Evolutionary conservation across 768 basidiomycete species (phyloP), one percentile per base, ranked within the genome.

Genomic region (Amanita subjunquillea): DNA sequence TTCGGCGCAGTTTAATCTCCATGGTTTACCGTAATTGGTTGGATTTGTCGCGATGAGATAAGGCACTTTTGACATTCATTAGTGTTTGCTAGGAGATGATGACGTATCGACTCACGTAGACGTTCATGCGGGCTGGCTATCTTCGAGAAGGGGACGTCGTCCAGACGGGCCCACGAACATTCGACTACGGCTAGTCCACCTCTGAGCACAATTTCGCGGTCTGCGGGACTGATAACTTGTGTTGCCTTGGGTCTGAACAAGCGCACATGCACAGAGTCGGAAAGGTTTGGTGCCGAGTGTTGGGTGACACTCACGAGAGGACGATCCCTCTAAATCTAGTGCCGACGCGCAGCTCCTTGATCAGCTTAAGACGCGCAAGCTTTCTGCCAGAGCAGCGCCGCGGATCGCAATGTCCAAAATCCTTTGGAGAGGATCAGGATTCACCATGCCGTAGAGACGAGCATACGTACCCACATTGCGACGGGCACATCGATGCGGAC

Each of bases 371-470:
- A 7, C 96, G 74, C 2, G 90, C 75, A 4, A 99, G 80, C 63
- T 90, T 94, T 73, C 96, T 97, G 3, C 96, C 96, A 27, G 77
- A 78, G 54, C 78, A 79, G 2, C 77, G 73, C 38, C 84, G 83
- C 0, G 95, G 94, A 65, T 99, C 95, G 63, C 96, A 99, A 64
- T 99, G 96, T 64, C 89, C 86, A 68, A 99, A 97, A 64, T 99
- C 95, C 93, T 95, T 25, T 22, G n/a, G 6, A 6, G 6, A 7
- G 4, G 30, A 13, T 43, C 22, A 54, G 48, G 30, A 17, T 25
- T 45, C 17, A 5, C 10, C 43, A 43, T 13, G 22, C 36, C 40
- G 38, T 42, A 48, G 4, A 29, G 25, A 10, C 45, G 8, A n/a
- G 74, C 32, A 22, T 23, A 55, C 92, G 67, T 53, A 87, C 92